Evolutionary conservation across 129 eudicot species (phyloP).

Genomic region (Smallanthus sonchifolius): DNA sequence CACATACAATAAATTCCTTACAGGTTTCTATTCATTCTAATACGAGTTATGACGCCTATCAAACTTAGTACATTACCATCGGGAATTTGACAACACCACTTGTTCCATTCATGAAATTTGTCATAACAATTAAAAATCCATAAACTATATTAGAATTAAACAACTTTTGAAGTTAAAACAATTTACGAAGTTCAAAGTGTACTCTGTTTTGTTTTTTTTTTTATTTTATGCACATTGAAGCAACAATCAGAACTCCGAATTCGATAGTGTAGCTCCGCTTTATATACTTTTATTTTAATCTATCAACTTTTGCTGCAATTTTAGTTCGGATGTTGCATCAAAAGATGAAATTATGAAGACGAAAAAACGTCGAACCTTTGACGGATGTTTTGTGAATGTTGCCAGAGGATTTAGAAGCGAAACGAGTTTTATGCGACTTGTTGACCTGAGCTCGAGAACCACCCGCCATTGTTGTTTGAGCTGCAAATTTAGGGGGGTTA

Average conservation of each 20-base stretch:
- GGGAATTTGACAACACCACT: too few species aligned
- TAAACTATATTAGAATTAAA: too few species aligned
- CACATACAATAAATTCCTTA: not conserved
- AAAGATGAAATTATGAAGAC: not conserved
- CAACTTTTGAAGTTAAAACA: too few species aligned
- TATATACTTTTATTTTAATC: not conserved
- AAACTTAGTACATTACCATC: too few species aligned
- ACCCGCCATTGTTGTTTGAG: conserved; percentile 51
- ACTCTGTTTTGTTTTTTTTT: not conserved
- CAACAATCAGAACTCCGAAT: not conserved
- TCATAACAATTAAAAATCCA: too few species aligned
- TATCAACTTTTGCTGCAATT: not conserved
- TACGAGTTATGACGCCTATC: too few species aligned
- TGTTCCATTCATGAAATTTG: too few species aligned
- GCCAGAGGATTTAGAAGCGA: conserved; percentile 83
- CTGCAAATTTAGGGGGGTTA: not conserved
- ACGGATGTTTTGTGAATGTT: conserved; percentile 68
- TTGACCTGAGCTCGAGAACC: conserved; percentile 69
- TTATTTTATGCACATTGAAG: not conserved
- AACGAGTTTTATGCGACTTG: conserved; percentile 84
- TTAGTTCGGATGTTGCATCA: not conserved
- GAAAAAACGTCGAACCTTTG: conserved; percentile 42
- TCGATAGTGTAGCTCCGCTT: not conserved
- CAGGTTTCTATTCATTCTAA: not conserved
- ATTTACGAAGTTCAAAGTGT: not conserved